A percentile compares a stretch with the other conserved stretches of the same genome.
Evolutionary conservation across 2,329 filamentous ascomycete species (phyloP).

Genomic region (Aspergillus hiratsukae): DNA sequence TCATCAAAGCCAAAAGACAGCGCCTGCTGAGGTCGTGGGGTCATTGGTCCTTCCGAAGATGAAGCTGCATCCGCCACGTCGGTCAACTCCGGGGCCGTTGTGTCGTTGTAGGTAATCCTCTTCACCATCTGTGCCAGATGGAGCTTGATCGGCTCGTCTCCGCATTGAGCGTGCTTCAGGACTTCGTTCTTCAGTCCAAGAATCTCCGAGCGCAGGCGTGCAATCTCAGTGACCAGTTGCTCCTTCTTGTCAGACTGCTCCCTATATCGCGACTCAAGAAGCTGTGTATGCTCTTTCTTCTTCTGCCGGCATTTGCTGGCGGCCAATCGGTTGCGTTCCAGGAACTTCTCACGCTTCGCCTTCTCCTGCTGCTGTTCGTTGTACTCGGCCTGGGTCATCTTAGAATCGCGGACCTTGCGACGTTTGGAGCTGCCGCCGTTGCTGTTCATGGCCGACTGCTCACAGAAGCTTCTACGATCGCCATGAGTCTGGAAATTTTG

Average conservation of each 20-base stretch:
- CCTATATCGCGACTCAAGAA: slow-evolving; percentile 43
- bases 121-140: slow-evolving; percentile 37
- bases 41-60: slow-evolving; percentile 9
- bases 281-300: slow-evolving; percentile 55
- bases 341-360: slow-evolving; percentile 47
- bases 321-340: slow-evolving; percentile 57
- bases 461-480: slow-evolving; percentile 6
- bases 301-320: slow-evolving; percentile 60
- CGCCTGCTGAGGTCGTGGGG: slow-evolving; percentile 4
- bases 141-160: slow-evolving; percentile 33
- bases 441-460: slow-evolving; percentile 16
- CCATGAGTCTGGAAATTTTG: not conserved
- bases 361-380: slow-evolving; percentile 26
- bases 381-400: slow-evolving; percentile 14
- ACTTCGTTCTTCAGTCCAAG: slow-evolving; percentile 39
- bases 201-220: slow-evolving; percentile 33
- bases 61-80: slow-evolving; percentile 10
- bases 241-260: slow-evolving; percentile 33
- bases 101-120: slow-evolving; percentile 28
- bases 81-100: slow-evolving; percentile 8
- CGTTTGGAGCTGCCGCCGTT: slow-evolving; percentile 16
- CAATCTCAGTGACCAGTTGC: slow-evolving; percentile 29
- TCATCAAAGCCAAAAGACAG: slow-evolving; percentile 34
- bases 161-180: slow-evolving; percentile 36
- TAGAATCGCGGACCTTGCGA: slow-evolving; percentile 12